Conservation (phyloP, 805 yeast genomes). For the Wickerhamomyces chaumierensis region DNA sequence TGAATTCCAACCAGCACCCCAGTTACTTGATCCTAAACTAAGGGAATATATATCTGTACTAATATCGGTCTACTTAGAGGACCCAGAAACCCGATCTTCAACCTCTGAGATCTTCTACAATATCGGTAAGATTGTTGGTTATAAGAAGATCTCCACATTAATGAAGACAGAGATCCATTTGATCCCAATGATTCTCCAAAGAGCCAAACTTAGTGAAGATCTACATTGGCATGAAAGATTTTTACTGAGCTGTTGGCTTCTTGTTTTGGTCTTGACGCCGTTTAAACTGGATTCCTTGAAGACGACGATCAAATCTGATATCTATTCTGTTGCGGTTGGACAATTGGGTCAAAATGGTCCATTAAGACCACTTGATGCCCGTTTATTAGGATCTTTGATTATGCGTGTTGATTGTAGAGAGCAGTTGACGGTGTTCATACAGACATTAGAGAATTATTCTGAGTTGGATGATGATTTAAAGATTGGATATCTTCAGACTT, state of each 20-base stretch:
- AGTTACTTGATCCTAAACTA: slow-evolving; percentile 34
- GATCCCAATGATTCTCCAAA: slow-evolving; percentile 26
- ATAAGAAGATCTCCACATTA: slow-evolving; percentile 47
- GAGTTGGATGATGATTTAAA: slow-evolving; percentile 1
- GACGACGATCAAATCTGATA: slow-evolving; percentile 16
- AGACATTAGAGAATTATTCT: slow-evolving; percentile 12
- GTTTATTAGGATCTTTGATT: slow-evolving; percentile 21
- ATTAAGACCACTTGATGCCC: slow-evolving; percentile 19
- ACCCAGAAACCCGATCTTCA: background rate
- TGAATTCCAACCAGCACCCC: slow-evolving; percentile 45
- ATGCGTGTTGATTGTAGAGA: slow-evolving; percentile 16
- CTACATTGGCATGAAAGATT: slow-evolving; percentile 35
- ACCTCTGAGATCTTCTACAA: slow-evolving; percentile 35
- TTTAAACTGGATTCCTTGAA: slow-evolving; percentile 41
- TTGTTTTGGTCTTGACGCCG: slow-evolving; percentile 62
- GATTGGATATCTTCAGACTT: slow-evolving; percentile 8
- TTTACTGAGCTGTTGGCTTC: slow-evolving; percentile 58
- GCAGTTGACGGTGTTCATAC: slow-evolving; percentile 3
- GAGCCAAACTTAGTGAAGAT: slow-evolving; percentile 9
- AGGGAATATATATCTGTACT: slow-evolving; percentile 19
- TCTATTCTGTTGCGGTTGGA: slow-evolving; percentile 25
- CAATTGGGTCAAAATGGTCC: slow-evolving; percentile 34
- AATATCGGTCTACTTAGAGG: background rate
- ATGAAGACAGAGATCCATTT: slow-evolving; percentile 48
- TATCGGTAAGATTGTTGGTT: slow-evolving; percentile 54